These are phyloP conservation scores for Beauveria pseudobassiana DNA, from an alignment of 2,329 filamentous ascomycete genomes.

Conservation along the genomic window DNA sequence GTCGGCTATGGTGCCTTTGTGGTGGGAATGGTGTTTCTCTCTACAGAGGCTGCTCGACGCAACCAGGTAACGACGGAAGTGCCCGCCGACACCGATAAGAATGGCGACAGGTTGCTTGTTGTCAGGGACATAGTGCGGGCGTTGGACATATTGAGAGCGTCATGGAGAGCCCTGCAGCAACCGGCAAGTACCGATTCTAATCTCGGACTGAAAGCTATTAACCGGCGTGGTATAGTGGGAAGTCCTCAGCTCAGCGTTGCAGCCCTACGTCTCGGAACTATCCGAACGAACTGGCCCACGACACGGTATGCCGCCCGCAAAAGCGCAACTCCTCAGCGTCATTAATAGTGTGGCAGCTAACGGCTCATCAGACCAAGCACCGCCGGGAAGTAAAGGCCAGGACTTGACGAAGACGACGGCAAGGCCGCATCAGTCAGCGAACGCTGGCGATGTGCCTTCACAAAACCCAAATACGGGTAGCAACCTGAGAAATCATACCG, in stretches of 20 bases:
- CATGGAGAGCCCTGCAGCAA: slow-evolving; percentile 3
- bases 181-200: neutral
- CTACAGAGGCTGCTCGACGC: neutral
- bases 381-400: no score
- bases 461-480: neutral
- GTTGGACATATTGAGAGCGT: neutral
- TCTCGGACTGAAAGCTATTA: neutral
- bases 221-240: neutral
- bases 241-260: neutral
- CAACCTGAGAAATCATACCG: neutral
- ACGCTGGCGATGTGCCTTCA: neutral
- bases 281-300: neutral
- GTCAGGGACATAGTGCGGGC: neutral
- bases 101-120: neutral
- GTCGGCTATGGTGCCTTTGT: slow-evolving; percentile 1
- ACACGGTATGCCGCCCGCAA: neutral
- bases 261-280: neutral
- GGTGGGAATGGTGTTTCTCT: neutral
- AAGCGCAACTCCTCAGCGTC: neutral
- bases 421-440: neutral
- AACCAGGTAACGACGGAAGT: neutral
- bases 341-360: neutral
- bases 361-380: neutral
- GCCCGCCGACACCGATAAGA: neutral
- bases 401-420: neutral